Conservation (phyloP, 805 yeast species). For the Starmerella potacharoeniae region DNA sequence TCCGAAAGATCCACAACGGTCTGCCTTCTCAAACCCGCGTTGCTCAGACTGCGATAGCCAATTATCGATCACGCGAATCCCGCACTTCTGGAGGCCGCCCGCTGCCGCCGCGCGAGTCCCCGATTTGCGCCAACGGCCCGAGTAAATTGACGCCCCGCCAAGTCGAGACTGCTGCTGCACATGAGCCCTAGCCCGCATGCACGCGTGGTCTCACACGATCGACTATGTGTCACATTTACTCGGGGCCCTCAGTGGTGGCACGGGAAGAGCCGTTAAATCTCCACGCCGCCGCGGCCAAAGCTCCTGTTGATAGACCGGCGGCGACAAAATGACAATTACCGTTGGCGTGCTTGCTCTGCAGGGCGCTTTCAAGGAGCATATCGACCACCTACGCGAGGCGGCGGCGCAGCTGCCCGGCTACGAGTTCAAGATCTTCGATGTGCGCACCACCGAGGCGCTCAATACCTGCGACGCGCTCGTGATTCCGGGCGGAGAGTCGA, state of each 20-base stretch:
- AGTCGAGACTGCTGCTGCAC: neutral
- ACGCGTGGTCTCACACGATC: neutral
- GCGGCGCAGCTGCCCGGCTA: conserved; percentile 20
- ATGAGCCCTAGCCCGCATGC: neutral
- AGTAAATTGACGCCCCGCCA: neutral
- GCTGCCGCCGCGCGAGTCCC: neutral
- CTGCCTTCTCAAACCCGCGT: no score
- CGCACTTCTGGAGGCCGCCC: no score
- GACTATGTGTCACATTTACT: neutral
- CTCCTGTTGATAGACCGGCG: neutral
- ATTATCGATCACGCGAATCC: no score
- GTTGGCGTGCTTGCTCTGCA: conserved; percentile 68
- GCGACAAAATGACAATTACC: neutral
- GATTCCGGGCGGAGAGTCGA: conserved; percentile 45
- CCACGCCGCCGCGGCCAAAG: no score
- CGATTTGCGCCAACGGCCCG: neutral
- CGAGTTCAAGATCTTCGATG: conserved; percentile 29
- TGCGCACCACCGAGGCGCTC: conserved; percentile 44
- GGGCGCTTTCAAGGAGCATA: conserved; percentile 68
- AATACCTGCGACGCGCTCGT: conserved; percentile 45
- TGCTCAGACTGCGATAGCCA: no score
- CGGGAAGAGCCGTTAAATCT: neutral
- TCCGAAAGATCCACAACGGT: no score
- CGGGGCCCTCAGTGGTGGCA: neutral
- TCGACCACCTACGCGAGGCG: conserved; percentile 38